Percentiles rank a stretch among this genome's conserved stretches.
Conservation (phyloP, 441 rosid genomes). For the Pelargonium australe region DNA sequence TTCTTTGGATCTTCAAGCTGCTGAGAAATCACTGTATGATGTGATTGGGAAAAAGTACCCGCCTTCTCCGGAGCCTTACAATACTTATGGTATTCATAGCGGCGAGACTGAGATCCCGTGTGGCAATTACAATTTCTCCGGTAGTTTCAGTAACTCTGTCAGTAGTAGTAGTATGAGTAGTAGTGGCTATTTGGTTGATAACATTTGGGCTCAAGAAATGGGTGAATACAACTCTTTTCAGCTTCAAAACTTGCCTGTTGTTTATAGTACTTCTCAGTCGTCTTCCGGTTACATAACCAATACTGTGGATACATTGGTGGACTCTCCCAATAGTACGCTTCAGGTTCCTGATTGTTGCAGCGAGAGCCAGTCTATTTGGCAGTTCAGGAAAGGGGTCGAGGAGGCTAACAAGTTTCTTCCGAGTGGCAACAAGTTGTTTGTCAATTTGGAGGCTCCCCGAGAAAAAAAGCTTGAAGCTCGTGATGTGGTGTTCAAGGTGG, state of each 20-base stretch:
- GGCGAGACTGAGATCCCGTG: constrained; percentile 14
- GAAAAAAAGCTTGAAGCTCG: constrained; percentile 12
- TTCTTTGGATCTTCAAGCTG: constrained; percentile 50
- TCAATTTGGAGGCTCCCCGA: constrained; percentile 22
- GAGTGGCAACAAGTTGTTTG: constrained; percentile 24
- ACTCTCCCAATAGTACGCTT: constrained; percentile 39
- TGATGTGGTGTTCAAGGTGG: constrained; percentile 15
- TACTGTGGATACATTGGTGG: constrained; percentile 36
- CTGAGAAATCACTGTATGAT: constrained; percentile 57
- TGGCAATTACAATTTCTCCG: constrained; percentile 20
- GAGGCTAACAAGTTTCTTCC: constrained; percentile 46
- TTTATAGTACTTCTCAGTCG: constrained; percentile 30
- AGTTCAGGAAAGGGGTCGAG: constrained; percentile 41
- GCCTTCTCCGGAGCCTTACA: constrained; percentile 43
- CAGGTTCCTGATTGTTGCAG: constrained; percentile 25
- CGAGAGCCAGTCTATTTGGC: constrained; percentile 40
- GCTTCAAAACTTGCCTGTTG: constrained; percentile 21
- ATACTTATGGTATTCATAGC: constrained; percentile 13
- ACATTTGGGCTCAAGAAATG: constrained; percentile 21
- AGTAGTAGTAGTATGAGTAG: constrained; percentile 12
- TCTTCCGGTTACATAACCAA: constrained; percentile 33
- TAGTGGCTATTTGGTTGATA: constrained; percentile 22
- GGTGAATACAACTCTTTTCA: constrained; percentile 28
- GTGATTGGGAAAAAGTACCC: constrained; percentile 58
- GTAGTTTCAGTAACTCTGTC: constrained; percentile 17